Base-by-base conservation (phyloP, 768 basidiomycete species). In the Boletus speciosus region DNA sequence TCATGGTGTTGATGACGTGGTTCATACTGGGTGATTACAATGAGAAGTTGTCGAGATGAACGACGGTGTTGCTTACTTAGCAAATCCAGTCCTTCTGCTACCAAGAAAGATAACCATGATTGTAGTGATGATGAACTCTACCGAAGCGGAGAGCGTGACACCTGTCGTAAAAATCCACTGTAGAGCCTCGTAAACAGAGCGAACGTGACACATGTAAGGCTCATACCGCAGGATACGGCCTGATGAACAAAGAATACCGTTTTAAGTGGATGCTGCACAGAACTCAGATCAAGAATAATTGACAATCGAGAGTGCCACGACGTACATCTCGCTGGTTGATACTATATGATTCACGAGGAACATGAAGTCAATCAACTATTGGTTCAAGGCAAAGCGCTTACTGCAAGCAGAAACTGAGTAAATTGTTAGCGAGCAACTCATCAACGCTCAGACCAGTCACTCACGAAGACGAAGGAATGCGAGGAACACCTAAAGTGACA, bases 1-100 rank as follows among this genome's bases (percentile, higher is more conserved):
- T 78, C 57, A 82, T 60, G 0, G 69, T 65, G 53, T 82, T 81
- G 42, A 83, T 71, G 35, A 82, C 60, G 32, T 75, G 72, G 49
- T 78, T 78, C 66, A 82, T 67, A 54, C 80, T 81, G 47, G 14
- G 12, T 2, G 6, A 32, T 14, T 1, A 49, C 14, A 8, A 23
- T 59, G 31, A 55, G 42, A 19, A 38, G 9, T 11, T 40, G 27
- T 45, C 2, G 2, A 0, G 5, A 9, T 1, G 3, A 35, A 31
- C 4, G 15, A 4, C 1, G 10, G 4, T 27, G 0, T 5, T 6
- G 1, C 40, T 53, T 50, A 70, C 69, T 60, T 70, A 2, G 59
- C 68, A 27, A 70, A 70, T 8, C 63, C 68, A 1, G 69, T 70
- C 49, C 54, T 72, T 52, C 68, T 61, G 34, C 60, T 70, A 5